Conservation (phyloP, 2,329 filamentous ascomycete species). For the Cladosporium sp. region DNA sequence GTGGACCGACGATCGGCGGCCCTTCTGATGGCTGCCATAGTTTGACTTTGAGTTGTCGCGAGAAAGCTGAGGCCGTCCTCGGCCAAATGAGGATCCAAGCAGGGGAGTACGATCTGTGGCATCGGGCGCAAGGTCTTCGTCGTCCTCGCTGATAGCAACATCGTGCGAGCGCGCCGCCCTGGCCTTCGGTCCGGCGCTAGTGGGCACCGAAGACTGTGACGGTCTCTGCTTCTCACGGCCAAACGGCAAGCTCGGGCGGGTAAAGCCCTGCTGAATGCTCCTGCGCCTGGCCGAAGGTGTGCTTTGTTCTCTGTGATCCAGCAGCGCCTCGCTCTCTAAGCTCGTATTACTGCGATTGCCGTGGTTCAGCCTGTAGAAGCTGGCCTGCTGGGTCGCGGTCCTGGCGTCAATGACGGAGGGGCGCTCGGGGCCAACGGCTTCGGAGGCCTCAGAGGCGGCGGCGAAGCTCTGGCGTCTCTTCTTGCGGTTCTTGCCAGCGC, state of each 20-base stretch:
- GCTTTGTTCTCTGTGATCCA: constrained; percentile 66
- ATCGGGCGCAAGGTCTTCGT: constrained; percentile 37
- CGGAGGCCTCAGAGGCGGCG: constrained; percentile 53
- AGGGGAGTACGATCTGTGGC: constrained; percentile 51
- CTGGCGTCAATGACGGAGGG: constrained; percentile 32
- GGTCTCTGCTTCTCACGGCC: constrained; percentile 18
- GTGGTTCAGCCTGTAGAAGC: constrained; percentile 48
- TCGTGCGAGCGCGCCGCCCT: constrained; percentile 13
- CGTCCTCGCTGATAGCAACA: constrained; percentile 41
- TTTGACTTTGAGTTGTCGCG: constrained; percentile 23
- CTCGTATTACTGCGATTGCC: constrained; percentile 72
- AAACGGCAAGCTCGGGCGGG: constrained; percentile 22
- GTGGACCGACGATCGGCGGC: constrained; percentile 22
- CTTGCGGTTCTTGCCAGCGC: constrained; percentile 67
- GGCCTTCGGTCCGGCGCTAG: constrained; percentile 12
- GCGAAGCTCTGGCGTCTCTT: constrained; percentile 78
- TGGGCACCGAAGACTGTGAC: constrained; percentile 15
- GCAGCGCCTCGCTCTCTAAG: constrained; percentile 76
- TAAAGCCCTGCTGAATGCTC: constrained; percentile 35
- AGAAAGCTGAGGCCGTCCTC: constrained; percentile 24
- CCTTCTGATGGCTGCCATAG: constrained; percentile 28
- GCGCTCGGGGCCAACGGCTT: constrained; percentile 45
- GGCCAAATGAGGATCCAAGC: constrained; percentile 36
- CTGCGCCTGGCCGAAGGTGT: constrained; percentile 37
- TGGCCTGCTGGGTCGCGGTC: constrained; percentile 33